These are phyloP conservation scores for Daldinia loculata DNA, from an alignment of 495 filamentous ascomycete genomes.

Conservation along the genomic window DNA sequence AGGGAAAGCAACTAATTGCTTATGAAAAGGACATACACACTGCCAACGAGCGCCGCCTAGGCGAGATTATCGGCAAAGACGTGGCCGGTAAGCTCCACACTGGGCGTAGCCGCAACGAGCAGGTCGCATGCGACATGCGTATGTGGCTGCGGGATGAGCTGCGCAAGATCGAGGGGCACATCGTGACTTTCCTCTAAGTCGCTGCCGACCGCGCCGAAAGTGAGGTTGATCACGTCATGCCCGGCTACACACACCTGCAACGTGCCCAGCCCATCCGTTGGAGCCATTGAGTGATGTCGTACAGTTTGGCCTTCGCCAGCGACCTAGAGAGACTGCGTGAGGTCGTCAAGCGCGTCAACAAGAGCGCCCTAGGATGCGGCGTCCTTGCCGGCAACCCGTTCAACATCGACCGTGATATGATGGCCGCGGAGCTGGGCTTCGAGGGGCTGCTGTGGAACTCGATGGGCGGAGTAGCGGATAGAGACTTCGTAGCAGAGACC, in stretches of 20 bases:
- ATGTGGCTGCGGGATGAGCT: constrained; percentile 88
- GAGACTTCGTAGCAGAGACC: constrained; percentile 89
- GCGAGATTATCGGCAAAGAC: constrained; percentile 87
- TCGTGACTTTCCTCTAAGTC: constrained; percentile 76
- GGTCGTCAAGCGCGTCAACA: constrained; percentile 77
- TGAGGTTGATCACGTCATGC: constrained; percentile 70
- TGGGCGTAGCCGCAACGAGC: constrained; percentile 90
- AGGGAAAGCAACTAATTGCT: not conserved
- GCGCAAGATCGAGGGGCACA: constrained; percentile 70
- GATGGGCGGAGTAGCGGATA: constrained; percentile 82
- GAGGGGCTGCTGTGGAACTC: constrained; percentile 83
- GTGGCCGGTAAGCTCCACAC: constrained; percentile 94
- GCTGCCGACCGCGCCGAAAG: constrained; percentile 77
- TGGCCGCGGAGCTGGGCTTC: constrained; percentile 91
- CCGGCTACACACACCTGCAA: constrained; percentile 91
- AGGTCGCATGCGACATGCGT: constrained; percentile 92
- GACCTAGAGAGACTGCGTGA: constrained; percentile 85
- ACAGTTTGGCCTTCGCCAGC: constrained; percentile 76
- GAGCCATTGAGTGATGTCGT: constrained; percentile 86
- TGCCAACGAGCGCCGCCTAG: constrained; percentile 89
- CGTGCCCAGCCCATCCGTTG: constrained; percentile 90
- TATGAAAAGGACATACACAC: constrained; percentile 73
- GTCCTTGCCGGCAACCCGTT: constrained; percentile 94
- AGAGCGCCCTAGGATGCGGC: constrained; percentile 81
- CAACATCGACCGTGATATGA: constrained; percentile 84